These are phyloP conservation scores for Vaccinium corymbosum DNA, from an alignment of 148 eudicot genomes.

Conservation along the genomic window DNA sequence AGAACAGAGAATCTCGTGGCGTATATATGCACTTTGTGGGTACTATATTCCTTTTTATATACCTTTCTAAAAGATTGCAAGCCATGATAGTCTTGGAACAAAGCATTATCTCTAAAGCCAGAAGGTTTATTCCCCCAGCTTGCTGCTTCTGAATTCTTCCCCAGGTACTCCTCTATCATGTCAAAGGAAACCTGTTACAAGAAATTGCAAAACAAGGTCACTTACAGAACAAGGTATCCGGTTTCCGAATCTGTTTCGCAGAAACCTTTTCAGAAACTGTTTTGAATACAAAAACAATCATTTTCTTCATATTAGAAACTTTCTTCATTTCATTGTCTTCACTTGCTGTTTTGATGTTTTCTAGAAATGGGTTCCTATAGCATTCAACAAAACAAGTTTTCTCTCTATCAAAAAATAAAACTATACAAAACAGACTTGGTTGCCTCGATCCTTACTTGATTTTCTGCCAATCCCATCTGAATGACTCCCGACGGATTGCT, in stretches of 20 bases:
- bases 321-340: no score
- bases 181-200: slow-evolving; percentile 81
- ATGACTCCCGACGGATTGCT: slow-evolving; percentile 76
- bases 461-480: slow-evolving; percentile 96
- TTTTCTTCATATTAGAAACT: no score
- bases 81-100: slow-evolving; percentile 98
- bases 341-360: no score
- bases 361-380: no score
- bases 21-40: neutral
- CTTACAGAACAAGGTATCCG: neutral
- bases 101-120: slow-evolving; percentile 83
- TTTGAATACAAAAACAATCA: neutral
- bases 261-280: neutral
- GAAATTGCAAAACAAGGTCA: slow-evolving; percentile 1
- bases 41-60: slow-evolving; percentile 45
- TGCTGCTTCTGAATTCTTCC: slow-evolving; percentile 49
- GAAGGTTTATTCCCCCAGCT: slow-evolving; percentile 45
- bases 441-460: slow-evolving; percentile 55
- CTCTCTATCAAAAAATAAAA: no score
- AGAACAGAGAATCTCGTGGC: neutral
- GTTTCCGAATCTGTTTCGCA: neutral
- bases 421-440: neutral
- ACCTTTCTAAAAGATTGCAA: slow-evolving; percentile 77
- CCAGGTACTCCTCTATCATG: slow-evolving; percentile 74
- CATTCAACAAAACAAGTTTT: no score